These are phyloP conservation scores for Effrenium voratum DNA, from an alignment of 73 alveolate genomes.

Conservation along the genomic window DNA sequence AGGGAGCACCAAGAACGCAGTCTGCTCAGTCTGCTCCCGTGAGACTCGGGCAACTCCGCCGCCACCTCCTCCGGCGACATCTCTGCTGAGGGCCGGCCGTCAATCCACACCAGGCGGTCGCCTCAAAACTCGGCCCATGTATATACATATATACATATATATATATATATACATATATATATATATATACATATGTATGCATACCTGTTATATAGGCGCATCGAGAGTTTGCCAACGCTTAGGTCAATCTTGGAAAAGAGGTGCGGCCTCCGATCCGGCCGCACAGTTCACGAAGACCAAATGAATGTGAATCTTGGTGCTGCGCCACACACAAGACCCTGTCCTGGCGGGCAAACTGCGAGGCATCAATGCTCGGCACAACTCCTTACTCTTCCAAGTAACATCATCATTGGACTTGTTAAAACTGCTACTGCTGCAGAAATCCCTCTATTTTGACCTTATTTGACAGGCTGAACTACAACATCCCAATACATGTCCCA, in stretches of 20 bases:
- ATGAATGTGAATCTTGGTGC: background rate
- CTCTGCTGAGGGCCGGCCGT: slow-evolving; percentile 78
- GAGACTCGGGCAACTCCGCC: slow-evolving; percentile 23
- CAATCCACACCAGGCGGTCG: slow-evolving; percentile 74
- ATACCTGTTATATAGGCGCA: too few relatives aligned
- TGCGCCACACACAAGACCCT: background rate
- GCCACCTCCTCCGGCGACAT: slow-evolving; percentile 69
- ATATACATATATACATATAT: too few relatives aligned
- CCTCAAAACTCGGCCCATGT: background rate
- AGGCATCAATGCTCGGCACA: too few relatives aligned
- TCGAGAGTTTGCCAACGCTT: too few relatives aligned
- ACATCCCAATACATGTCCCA: background rate
- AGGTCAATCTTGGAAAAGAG: too few relatives aligned
- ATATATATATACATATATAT: too few relatives aligned
- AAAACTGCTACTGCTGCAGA: background rate
- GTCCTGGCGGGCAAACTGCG: too few relatives aligned
- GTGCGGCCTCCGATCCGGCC: too few relatives aligned
- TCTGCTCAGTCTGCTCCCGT: background rate
- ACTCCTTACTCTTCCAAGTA: too few relatives aligned
- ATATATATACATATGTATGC: too few relatives aligned
- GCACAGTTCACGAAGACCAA: too few relatives aligned
- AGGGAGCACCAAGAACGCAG: background rate
- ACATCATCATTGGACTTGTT: background rate
- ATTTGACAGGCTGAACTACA: background rate
- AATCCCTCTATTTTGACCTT: background rate